phyloP scores from a whole-genome alignment of 164 flowering plant species.

The Nelumbo lutea region DNA sequence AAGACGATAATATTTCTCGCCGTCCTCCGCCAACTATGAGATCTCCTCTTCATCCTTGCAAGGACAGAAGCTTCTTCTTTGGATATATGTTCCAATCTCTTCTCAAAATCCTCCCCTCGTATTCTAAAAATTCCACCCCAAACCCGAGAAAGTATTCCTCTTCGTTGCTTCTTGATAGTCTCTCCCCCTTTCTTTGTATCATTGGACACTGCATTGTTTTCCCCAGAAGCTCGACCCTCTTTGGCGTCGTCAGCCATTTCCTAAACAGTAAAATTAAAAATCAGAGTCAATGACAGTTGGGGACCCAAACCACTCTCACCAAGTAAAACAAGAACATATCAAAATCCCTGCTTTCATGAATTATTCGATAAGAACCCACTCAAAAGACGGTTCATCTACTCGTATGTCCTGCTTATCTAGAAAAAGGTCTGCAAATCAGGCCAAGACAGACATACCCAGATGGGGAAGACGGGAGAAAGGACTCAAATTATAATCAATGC shows the following conservation, averaged over 20 bases:
- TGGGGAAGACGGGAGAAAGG: too few relatives aligned
- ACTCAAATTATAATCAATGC: too few relatives aligned
- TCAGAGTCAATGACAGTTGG: too few relatives aligned
- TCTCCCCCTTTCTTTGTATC: slow-evolving; percentile 7
- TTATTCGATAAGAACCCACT: too few relatives aligned
- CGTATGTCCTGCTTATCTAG: too few relatives aligned
- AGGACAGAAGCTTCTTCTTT: slow-evolving; percentile 77
- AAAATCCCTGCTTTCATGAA: too few relatives aligned
- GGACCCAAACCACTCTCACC: too few relatives aligned
- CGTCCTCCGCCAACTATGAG: slow-evolving; percentile 46
- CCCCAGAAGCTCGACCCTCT: not conserved
- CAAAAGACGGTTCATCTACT: too few relatives aligned
- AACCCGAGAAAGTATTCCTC: slow-evolving; percentile 59
- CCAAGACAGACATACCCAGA: too few relatives aligned
- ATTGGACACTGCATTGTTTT: slow-evolving; percentile 4
- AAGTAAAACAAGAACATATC: too few relatives aligned
- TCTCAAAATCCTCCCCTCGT: slow-evolving; percentile 70
- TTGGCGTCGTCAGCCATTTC: slow-evolving; percentile 16
- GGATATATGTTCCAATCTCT: slow-evolving; percentile 64
- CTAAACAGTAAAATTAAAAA: not conserved
- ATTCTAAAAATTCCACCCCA: slow-evolving; percentile 64
- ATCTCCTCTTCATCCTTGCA: slow-evolving; percentile 57
- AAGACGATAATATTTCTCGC: slow-evolving; percentile 48
- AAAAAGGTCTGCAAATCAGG: too few relatives aligned
- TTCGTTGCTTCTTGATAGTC: slow-evolving; percentile 4